phyloP scores from a whole-genome alignment of 2,329 filamentous ascomycete species.

The Xylariaceae sp. region DNA sequence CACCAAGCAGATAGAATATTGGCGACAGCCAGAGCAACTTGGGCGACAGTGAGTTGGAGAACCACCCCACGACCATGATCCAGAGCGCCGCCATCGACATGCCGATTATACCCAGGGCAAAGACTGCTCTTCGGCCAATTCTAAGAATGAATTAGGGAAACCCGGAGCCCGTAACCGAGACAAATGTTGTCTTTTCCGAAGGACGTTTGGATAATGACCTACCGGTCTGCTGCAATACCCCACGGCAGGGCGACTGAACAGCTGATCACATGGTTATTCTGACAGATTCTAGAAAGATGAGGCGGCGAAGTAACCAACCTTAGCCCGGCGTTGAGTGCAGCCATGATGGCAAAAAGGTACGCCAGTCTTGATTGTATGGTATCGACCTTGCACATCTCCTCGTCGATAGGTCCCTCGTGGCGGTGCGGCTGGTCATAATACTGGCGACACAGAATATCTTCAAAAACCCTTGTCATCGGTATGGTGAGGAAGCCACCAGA shows the following conservation, averaged over 20 bases:
- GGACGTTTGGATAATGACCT: constrained; percentile 8
- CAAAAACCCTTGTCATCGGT: constrained; percentile 33
- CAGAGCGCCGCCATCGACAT: constrained; percentile 26
- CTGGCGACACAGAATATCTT: constrained; percentile 37
- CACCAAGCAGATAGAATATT: constrained; percentile 32
- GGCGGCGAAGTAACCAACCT: too few relatives aligned
- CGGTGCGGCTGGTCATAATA: constrained; percentile 29
- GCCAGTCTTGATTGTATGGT: constrained; percentile 35
- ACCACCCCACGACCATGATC: constrained; percentile 32
- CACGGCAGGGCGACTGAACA: constrained; percentile 35
- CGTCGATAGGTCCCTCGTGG: constrained; percentile 30
- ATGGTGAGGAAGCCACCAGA: constrained; percentile 31
- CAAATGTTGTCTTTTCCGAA: neutral
- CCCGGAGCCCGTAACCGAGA: neutral
- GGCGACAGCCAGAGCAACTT: constrained; percentile 33
- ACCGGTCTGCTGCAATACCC: constrained; percentile 36
- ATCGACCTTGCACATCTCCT: constrained; percentile 35
- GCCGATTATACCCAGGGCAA: constrained; percentile 29
- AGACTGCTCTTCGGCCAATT: constrained; percentile 35
- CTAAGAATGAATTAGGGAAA: constrained; percentile 13
- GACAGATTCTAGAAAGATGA: too few relatives aligned
- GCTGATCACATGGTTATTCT: constrained; percentile 15
- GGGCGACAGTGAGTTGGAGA: constrained; percentile 30
- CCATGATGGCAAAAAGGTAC: constrained; percentile 30
- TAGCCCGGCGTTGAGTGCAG: constrained; percentile 27